Evolutionary conservation across 148 eudicot genomes (phyloP).

Genomic region (Spergularia bocconei): DNA sequence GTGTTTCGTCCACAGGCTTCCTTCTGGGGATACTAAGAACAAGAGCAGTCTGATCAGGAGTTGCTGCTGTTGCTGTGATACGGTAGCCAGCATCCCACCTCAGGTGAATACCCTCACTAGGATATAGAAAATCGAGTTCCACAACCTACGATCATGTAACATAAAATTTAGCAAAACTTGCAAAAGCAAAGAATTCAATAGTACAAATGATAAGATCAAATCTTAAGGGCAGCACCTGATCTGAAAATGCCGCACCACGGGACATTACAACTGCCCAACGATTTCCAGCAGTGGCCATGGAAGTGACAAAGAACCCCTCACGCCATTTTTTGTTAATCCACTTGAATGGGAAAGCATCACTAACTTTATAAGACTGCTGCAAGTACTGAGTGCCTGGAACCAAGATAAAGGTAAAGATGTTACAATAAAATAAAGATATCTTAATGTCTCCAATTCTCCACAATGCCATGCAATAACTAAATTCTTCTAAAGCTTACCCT

Average conservation of each 20-base stretch:
- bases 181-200: not conserved
- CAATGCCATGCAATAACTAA: not conserved
- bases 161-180: not conserved
- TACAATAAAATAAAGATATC: not conserved
- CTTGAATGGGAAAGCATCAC: constrained; percentile 91
- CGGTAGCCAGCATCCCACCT: constrained; percentile 94
- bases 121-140: constrained; percentile 91
- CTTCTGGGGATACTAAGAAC: constrained; percentile 81
- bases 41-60: constrained; percentile 78
- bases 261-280: constrained; percentile 99
- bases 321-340: constrained; percentile 97
- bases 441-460: not conserved
- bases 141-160: constrained; percentile 60
- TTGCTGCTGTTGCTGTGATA: constrained; percentile 86
- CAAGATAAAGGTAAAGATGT: not conserved
- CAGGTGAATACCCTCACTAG: constrained; percentile 94
- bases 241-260: constrained; percentile 78
- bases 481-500: constrained; percentile 45
- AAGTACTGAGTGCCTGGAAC: constrained; percentile 68
- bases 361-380: constrained; percentile 96
- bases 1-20: constrained; percentile 84
- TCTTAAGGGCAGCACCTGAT: constrained; percentile 50
- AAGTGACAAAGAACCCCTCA: constrained; percentile 84
- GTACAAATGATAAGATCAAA: not conserved
- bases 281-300: constrained; percentile 92